Evolutionary conservation across 768 basidiomycete species (phyloP), one percentile per base, ranked within the genome.

Genomic region (Suillus paluster): DNA sequence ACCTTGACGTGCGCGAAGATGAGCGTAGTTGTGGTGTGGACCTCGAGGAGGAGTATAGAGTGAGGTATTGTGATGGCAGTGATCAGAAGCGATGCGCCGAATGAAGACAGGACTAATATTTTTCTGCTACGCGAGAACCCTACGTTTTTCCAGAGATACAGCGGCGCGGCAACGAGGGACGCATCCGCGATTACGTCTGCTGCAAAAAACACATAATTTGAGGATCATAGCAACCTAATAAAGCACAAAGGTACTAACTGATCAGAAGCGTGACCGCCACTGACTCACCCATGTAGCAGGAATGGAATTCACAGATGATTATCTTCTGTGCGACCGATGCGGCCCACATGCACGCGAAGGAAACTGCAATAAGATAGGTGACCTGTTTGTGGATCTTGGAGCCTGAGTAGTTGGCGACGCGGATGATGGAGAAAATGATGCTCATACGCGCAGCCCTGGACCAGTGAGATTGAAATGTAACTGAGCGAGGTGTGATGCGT

Each of bases 351-450:
- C 61, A 7, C 19, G 63, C 1, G 30, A 75, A 73, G 4, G 64
- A 61, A 33, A 36, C 44, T 41, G 66, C 64, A 19, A 66, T 36
- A 11, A 61, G 4, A 49, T 19, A 57, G 0, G 53, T 33, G 42
- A 65, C 23, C n/a, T 61, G 65, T 5, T 56, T 63, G 15, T 63
- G 61, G 4, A 4, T 50, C 39, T 30, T 58, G 12, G 60, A 60
- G 21, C 21, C 52, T 34, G 30, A 8, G 0, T 69, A 69, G 23
- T 61, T 65, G 11, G 57, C 58, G 11, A 68, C 17, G 30, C 66
- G 69, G n/a, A 71, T 44, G 57, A 71, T 63, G 25, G 73, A 73
- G 33, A 66, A 15, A 36, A 73, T 45, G 34, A 73, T 64, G 58
- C 73, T 73, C 23, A 59, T 56, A 15, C 72, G 67, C 53, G 67